These are phyloP conservation scores for Phytophthora pisi DNA, from an alignment of 352 stramenopile species.

Conservation along the genomic window DNA sequence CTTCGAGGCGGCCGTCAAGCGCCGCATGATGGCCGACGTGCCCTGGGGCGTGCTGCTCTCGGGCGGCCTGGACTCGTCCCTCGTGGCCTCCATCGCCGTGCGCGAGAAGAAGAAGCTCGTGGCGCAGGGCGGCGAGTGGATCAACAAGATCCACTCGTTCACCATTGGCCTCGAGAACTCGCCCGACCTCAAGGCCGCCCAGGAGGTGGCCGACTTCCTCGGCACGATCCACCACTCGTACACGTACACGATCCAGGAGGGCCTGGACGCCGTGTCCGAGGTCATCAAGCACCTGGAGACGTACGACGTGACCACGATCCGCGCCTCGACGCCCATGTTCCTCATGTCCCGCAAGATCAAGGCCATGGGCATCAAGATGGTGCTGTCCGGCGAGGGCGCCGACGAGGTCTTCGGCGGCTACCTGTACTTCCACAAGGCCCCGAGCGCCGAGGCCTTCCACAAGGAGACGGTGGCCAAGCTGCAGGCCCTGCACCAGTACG, in stretches of 20 bases:
- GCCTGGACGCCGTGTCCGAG: slow-evolving; percentile 96
- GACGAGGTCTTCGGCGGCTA: slow-evolving; percentile 99
- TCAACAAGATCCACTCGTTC: slow-evolving; percentile 98
- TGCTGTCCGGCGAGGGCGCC: slow-evolving; percentile 97
- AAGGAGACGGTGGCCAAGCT: slow-evolving; percentile 96
- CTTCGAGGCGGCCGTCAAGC: slow-evolving; percentile 95
- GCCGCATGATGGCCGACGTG: slow-evolving; percentile 99
- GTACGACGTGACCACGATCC: slow-evolving; percentile 98
- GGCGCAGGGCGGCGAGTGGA: slow-evolving; percentile 79
- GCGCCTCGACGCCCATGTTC: slow-evolving; percentile 99
- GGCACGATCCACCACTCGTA: slow-evolving; percentile 99
- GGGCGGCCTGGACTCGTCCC: slow-evolving; percentile 97
- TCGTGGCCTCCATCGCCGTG: slow-evolving; percentile 97
- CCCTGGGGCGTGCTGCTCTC: slow-evolving; percentile 98
- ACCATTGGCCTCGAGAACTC: slow-evolving; percentile 97
- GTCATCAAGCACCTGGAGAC: slow-evolving; percentile 98
- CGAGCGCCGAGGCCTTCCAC: slow-evolving; percentile 93
- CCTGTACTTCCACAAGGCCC: slow-evolving; percentile 99
- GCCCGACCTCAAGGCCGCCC: slow-evolving; percentile 95
- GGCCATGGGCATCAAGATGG: slow-evolving; percentile 99
- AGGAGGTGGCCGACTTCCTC: slow-evolving; percentile 97
- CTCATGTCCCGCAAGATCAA: slow-evolving; percentile 99
- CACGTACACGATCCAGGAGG: slow-evolving; percentile 99
- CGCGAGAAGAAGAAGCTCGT: slow-evolving; percentile 92
- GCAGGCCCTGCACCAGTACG: slow-evolving; percentile 96